phyloP scores from a whole-genome alignment of 164 flowering plant species.

The Dillenia suffruticosa region DNA sequence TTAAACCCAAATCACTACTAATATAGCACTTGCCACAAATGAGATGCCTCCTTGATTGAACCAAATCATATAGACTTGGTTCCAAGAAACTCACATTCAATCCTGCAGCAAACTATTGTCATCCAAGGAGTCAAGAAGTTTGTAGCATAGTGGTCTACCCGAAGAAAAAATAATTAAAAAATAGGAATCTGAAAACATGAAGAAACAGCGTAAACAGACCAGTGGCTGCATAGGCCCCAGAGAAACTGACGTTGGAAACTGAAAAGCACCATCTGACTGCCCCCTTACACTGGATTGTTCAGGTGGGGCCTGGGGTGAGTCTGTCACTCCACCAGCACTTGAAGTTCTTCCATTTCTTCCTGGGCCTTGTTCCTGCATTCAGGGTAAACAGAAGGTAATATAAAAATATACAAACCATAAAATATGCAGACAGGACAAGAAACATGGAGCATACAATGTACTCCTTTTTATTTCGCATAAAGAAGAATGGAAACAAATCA shows the following conservation, averaged over 20 bases:
- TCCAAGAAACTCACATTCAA: too few species aligned
- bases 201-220: constrained; percentile 29
- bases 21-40: too few species aligned
- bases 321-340: constrained; percentile 19
- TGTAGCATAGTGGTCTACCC: too few species aligned
- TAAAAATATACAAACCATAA: neutral
- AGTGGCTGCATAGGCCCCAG: constrained; percentile 52
- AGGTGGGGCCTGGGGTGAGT: constrained; percentile 27
- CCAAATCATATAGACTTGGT: too few species aligned
- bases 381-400: constrained; percentile 4
- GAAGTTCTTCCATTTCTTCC: constrained; percentile 29
- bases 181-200: neutral
- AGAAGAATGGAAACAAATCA: too few species aligned
- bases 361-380: constrained; percentile 30
- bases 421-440: neutral
- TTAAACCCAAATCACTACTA: too few species aligned
- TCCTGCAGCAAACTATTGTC: too few species aligned
- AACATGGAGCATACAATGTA: neutral
- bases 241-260: constrained; percentile 42
- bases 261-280: constrained; percentile 33
- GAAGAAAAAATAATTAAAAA: too few species aligned
- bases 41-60: too few species aligned
- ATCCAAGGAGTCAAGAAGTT: too few species aligned
- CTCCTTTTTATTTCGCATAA: neutral
- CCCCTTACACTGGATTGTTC: constrained; percentile 28